Percentiles rank a stretch among this genome's conserved stretches.
phyloP scores from a whole-genome alignment of 2,329 filamentous ascomycete species.

The Lojkania enalia region DNA sequence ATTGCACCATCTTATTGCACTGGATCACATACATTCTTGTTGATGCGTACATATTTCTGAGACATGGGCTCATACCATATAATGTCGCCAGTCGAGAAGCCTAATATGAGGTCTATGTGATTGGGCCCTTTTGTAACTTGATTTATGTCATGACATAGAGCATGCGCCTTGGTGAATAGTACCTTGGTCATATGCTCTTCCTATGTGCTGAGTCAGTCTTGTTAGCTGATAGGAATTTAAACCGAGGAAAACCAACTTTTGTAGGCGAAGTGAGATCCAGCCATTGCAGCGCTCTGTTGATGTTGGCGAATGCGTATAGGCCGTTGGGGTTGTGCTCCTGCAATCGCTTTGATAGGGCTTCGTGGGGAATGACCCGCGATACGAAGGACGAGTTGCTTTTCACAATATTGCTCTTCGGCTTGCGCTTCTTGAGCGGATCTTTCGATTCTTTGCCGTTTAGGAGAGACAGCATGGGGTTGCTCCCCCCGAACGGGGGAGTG shows the following conservation, averaged over 20 bases:
- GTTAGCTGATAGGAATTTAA: neutral
- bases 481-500: constrained; percentile 79
- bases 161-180: constrained; percentile 94
- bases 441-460: constrained; percentile 69
- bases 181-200: constrained; percentile 94
- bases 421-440: constrained; percentile 71
- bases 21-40: constrained; percentile 74
- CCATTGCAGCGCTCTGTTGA: constrained; percentile 96
- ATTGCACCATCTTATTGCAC: neutral
- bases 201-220: constrained; percentile 46
- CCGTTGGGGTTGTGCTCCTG: constrained; percentile 78
- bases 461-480: constrained; percentile 71
- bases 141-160: constrained; percentile 93
- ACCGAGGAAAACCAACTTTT: constrained; percentile 55
- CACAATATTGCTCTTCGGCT: constrained; percentile 97
- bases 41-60: constrained; percentile 91
- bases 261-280: constrained; percentile 78
- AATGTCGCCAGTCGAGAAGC: constrained; percentile 93
- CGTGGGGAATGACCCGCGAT: constrained; percentile 91
- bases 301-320: constrained; percentile 89
- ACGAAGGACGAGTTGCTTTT: constrained; percentile 99
- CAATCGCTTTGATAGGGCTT: constrained; percentile 75
- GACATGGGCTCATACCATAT: constrained; percentile 99
- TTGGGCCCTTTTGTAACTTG: constrained; percentile 73
- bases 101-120: constrained; percentile 91